Base-by-base conservation (phyloP, 805 yeast genomes). In the Hanseniaspora guilliermondii region DNA sequence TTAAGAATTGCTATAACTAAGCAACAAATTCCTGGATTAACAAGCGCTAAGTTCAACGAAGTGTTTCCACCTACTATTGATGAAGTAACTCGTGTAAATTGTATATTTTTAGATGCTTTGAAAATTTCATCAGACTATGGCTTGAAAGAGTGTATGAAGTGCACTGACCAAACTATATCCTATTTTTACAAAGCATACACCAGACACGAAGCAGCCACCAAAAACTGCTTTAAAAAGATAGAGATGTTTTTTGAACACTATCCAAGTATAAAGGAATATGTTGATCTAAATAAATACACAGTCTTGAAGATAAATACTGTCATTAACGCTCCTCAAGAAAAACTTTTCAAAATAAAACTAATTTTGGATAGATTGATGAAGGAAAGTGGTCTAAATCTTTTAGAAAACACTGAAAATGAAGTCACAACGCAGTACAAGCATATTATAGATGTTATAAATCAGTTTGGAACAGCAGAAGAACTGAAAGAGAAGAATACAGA, bases 41-140 rank as follows among this genome's bases (percentile, higher is more conserved):
- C 86, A 1, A 80, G 85, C 2, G 67, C 82, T 1, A 79, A 80
- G 59, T 73, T 89, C 35, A 89, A 91, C 65, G 74, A 80, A 48
- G 74, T 87, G 0, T 88, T 91, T 63, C 97, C 97, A 2, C 97
- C 97, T 0, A 91, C 97, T 0, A 84, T 91, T 19, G 97, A 91
- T 67, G 97, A 91, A 69, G 82, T 91, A 17, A 85, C 95, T 11
- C 75, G 97, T 62, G 82, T 91, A 39, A 89, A 89, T 64, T 86
- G 95, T 63, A 80, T 91, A 4, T 79, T 87, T 56, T 76, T 85
- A 58, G 94, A 85, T 60, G 79, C 93, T 22, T 68, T 91, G 54
- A 77, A 78, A 56, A 67, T 76, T 16, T 91, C 97, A 0, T 62
- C 71, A 2, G 78, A 82, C 0, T 78, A 67, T 63, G 96, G 96